Percentiles rank a stretch among this genome's conserved stretches.
These are phyloP conservation scores for Penicillium sp. DNA, from an alignment of 2,329 filamentous ascomycete genomes.

Conservation along the genomic window DNA sequence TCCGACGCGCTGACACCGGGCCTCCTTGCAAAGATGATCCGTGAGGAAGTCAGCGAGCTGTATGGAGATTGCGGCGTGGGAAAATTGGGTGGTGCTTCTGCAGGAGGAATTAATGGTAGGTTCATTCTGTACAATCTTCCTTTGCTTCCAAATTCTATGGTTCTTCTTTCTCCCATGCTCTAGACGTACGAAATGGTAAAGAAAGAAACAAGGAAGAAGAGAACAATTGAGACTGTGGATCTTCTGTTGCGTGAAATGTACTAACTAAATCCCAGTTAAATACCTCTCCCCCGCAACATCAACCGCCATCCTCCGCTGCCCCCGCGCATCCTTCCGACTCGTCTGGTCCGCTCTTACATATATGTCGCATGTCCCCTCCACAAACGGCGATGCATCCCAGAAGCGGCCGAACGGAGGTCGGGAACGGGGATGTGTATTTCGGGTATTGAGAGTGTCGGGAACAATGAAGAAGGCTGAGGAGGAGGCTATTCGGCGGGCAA, in stretches of 20 bases:
- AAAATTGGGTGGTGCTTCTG: slow-evolving; percentile 61
- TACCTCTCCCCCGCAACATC: slow-evolving; percentile 91
- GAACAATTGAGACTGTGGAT: neutral
- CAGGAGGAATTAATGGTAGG: slow-evolving; percentile 67
- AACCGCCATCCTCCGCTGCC: slow-evolving; percentile 85
- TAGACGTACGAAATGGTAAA: too few species aligned
- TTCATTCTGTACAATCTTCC: slow-evolving; percentile 14
- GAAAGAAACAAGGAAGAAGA: neutral
- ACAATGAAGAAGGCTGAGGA: slow-evolving; percentile 92
- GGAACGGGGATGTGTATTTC: slow-evolving; percentile 67
- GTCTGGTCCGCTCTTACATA: slow-evolving; percentile 89
- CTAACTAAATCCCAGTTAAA: slow-evolving; percentile 59
- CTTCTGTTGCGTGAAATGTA: neutral
- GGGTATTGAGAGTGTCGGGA: slow-evolving; percentile 83
- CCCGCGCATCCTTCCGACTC: slow-evolving; percentile 78
- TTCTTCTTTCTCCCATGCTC: neutral
- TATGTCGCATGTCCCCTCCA: slow-evolving; percentile 66
- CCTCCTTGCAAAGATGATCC: slow-evolving; percentile 67
- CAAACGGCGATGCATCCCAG: slow-evolving; percentile 4
- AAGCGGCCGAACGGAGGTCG: slow-evolving; percentile 23
- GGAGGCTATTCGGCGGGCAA: slow-evolving; percentile 78
- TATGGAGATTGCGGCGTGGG: slow-evolving; percentile 85
- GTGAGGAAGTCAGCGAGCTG: slow-evolving; percentile 67
- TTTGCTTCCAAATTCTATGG: neutral
- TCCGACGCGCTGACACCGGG: slow-evolving; percentile 68